phyloP scores from a whole-genome alignment of 371 early-diverging fungal genomes.

The Rhizopus microsporus region DNA sequence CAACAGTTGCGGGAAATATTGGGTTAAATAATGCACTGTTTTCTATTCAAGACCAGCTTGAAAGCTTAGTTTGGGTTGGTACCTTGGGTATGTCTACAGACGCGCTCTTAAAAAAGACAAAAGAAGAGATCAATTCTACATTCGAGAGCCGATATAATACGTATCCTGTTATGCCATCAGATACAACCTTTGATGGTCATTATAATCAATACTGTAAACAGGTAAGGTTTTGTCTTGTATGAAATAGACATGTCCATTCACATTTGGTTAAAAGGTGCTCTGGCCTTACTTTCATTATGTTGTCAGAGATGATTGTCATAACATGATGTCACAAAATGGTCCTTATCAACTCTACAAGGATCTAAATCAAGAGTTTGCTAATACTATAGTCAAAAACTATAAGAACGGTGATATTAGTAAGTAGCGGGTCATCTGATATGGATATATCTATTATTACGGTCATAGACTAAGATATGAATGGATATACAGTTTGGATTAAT shows the following conservation, averaged over 20 bases:
- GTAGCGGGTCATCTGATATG: conserved; percentile 20
- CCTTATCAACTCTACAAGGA: conserved; percentile 81
- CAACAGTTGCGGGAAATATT: conserved; percentile 80
- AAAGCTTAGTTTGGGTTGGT: conserved; percentile 75
- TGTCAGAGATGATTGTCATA: conserved; percentile 71
- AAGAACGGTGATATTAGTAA: conserved; percentile 84
- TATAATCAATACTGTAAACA: conserved; percentile 96
- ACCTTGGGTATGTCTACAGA: conserved; percentile 77
- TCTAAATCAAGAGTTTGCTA: conserved; percentile 83
- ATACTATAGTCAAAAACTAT: conserved; percentile 70
- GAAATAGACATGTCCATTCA: conserved; percentile 1
- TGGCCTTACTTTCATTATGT: conserved; percentile 99
- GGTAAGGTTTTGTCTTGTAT: conserved; percentile 40
- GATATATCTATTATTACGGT: neutral
- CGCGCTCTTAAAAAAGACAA: conserved; percentile 58
- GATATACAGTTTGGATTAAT: conserved; percentile 88
- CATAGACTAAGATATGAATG: conserved; percentile 7
- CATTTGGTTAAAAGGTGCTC: conserved; percentile 51
- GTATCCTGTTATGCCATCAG: conserved; percentile 86
- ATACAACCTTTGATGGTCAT: conserved; percentile 78
- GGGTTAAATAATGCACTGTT: conserved; percentile 88
- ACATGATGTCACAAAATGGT: conserved; percentile 60
- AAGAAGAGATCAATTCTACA: conserved; percentile 56
- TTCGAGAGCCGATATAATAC: conserved; percentile 64
- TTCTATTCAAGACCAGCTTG: conserved; percentile 56